A percentile compares a stretch with the other conserved stretches of the same genome.
phyloP scores from a whole-genome alignment of 75 land plant species.

The Sequoiadendron giganteum region DNA sequence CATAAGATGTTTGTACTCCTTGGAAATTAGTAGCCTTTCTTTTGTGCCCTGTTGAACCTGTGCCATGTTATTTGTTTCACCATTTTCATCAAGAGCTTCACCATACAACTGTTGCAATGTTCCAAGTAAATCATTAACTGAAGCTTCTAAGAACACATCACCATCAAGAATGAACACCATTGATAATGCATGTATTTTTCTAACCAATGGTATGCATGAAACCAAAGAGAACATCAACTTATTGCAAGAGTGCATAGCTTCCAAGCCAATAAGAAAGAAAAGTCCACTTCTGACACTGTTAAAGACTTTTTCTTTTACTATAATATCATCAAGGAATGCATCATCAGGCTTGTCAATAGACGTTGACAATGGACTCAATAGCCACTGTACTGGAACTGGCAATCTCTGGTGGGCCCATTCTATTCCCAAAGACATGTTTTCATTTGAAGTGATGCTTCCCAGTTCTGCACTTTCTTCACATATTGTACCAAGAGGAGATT shows the following conservation, averaged over 20 bases:
- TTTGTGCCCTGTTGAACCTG: not conserved
- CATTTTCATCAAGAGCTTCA: slow-evolving; percentile 27
- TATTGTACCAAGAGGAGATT: slow-evolving; percentile 54
- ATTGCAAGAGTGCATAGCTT: slow-evolving; percentile 42
- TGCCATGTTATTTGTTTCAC: not conserved
- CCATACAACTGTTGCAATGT: slow-evolving; percentile 69
- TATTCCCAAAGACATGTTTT: slow-evolving; percentile 26
- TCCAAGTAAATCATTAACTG: slow-evolving; percentile 46
- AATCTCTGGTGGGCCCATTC: slow-evolving; percentile 89
- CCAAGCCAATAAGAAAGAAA: slow-evolving; percentile 73
- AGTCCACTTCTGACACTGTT: slow-evolving; percentile 52
- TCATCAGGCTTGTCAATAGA: not conserved
- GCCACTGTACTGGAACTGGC: slow-evolving; percentile 89
- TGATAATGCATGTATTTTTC: slow-evolving; percentile 88
- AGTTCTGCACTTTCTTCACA: slow-evolving; percentile 46
- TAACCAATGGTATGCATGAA: slow-evolving; percentile 47
- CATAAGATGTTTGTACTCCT: not conserved
- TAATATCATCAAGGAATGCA: not conserved
- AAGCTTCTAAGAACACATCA: slow-evolving; percentile 64
- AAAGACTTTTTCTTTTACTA: slow-evolving; percentile 1
- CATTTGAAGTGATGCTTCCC: slow-evolving; percentile 2
- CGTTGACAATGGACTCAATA: slow-evolving; percentile 78
- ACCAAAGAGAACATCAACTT: slow-evolving; percentile 19
- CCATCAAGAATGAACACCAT: slow-evolving; percentile 55
- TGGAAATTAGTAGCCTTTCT: not conserved